Conservation (phyloP, 2,329 filamentous ascomycete genomes). For the Gremmenia infestans region DNA sequence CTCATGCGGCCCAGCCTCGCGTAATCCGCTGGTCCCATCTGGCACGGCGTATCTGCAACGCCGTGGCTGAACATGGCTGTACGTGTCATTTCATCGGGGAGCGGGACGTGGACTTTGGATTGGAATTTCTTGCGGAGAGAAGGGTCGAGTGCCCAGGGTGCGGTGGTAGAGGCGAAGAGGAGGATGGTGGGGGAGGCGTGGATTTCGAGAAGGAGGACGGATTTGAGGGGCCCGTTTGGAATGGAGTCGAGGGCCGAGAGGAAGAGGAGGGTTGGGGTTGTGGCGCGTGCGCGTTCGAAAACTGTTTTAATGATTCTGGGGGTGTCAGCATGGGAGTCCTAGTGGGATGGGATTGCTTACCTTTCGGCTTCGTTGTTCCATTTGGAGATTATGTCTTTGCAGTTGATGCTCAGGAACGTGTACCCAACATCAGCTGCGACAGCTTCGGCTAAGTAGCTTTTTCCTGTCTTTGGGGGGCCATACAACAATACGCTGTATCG, state of each 20-base stretch:
- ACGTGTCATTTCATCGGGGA: conserved; percentile 5
- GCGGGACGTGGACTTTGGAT: conserved; percentile 4
- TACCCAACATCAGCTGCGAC: background rate
- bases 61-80: conserved; percentile 6
- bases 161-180: conserved; percentile 1
- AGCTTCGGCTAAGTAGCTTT: background rate
- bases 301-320: background rate
- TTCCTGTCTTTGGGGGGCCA: background rate
- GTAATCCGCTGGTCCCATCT: background rate
- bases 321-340: background rate
- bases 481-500: background rate
- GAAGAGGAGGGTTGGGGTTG: background rate
- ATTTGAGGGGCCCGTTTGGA: background rate
- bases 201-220: background rate
- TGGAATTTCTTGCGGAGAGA: conserved; percentile 1
- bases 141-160: conserved; percentile 5
- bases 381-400: background rate
- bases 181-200: background rate
- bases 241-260: background rate
- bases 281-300: background rate
- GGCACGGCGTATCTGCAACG: background rate
- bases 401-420: background rate
- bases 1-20: background rate
- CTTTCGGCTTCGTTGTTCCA: background rate
- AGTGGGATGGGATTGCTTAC: background rate